phyloP scores from a whole-genome alignment of 2,329 filamentous ascomycete species.

The Tympanopsis confertula region DNA sequence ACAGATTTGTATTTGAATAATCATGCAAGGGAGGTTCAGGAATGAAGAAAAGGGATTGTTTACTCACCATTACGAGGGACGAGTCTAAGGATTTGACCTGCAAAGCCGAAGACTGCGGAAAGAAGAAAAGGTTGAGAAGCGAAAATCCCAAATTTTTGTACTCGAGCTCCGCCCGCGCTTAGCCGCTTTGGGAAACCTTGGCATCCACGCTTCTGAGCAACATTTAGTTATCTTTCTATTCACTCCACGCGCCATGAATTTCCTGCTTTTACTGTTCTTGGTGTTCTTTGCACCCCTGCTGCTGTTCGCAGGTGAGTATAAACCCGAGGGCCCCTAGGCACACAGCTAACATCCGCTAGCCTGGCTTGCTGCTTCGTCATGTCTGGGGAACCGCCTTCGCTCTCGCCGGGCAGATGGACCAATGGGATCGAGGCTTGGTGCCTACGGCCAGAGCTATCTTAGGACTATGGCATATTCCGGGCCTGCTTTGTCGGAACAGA shows the following conservation, averaged over 20 bases:
- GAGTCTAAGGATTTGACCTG: background rate
- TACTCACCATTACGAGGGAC: slow-evolving; percentile 6
- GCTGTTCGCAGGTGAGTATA: slow-evolving; percentile 18
- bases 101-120: slow-evolving; percentile 1
- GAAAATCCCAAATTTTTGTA: too few species aligned
- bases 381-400: background rate
- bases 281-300: slow-evolving; percentile 22
- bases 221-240: too few species aligned
- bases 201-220: too few species aligned
- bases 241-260: slow-evolving; percentile 14
- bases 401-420: slow-evolving; percentile 30
- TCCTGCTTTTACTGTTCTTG: slow-evolving; percentile 18
- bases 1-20: slow-evolving; percentile 60
- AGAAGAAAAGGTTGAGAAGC: background rate
- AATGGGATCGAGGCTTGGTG: slow-evolving; percentile 25
- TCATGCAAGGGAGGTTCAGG: slow-evolving; percentile 35
- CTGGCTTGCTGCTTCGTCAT: background rate
- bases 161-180: too few species aligned
- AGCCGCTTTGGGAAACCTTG: too few species aligned
- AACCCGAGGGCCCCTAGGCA: slow-evolving; percentile 9
- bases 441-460: slow-evolving; percentile 43
- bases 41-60: slow-evolving; percentile 1
- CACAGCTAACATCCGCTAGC: background rate
- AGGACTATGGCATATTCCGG: slow-evolving; percentile 40
- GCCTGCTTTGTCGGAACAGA: slow-evolving; percentile 44